Evolutionary conservation across 2,329 filamentous ascomycete species (phyloP).

Genomic region (Zymoseptoria brevis): DNA sequence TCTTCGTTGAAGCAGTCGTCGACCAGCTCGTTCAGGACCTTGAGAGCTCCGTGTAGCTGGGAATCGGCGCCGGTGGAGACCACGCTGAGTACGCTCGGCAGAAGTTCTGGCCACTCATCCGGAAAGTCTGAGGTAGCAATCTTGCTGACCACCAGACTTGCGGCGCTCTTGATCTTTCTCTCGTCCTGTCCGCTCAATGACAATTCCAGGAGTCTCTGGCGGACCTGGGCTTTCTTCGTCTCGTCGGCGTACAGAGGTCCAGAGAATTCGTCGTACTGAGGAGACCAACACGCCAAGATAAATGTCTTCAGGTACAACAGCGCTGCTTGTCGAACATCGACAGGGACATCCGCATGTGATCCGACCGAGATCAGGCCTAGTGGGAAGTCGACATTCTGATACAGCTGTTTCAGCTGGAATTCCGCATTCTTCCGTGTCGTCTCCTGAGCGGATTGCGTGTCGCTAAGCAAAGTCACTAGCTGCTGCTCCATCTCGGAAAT

Average conservation of each 20-base stretch:
- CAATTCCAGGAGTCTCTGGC: slow-evolving; percentile 66
- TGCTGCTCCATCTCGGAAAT: slow-evolving; percentile 71
- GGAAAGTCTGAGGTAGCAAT: slow-evolving; percentile 91
- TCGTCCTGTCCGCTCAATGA: slow-evolving; percentile 66
- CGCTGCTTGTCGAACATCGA: slow-evolving; percentile 73
- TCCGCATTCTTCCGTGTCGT: slow-evolving; percentile 79
- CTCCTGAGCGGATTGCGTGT: slow-evolving; percentile 72
- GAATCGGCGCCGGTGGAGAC: slow-evolving; percentile 68
- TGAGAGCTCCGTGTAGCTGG: slow-evolving; percentile 81
- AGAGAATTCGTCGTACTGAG: slow-evolving; percentile 62
- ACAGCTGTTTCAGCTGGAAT: slow-evolving; percentile 61
- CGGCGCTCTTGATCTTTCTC: slow-evolving; percentile 79
- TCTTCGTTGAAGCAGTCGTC: slow-evolving; percentile 90
- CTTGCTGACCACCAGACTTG: slow-evolving; percentile 85
- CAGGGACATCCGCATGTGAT: slow-evolving; percentile 62
- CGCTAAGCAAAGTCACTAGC: slow-evolving; percentile 77
- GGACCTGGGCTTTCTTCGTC: slow-evolving; percentile 63
- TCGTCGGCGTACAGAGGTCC: slow-evolving; percentile 60
- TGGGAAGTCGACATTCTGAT: slow-evolving; percentile 63
- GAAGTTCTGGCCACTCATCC: slow-evolving; percentile 84
- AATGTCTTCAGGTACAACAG: slow-evolving; percentile 74
- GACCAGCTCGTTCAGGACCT: slow-evolving; percentile 80
- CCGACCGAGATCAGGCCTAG: slow-evolving; percentile 73
- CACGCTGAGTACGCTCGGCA: slow-evolving; percentile 69
- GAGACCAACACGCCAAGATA: slow-evolving; percentile 76